Conservation (phyloP, 345 rosid genomes). For the Dovyalis caffra region DNA sequence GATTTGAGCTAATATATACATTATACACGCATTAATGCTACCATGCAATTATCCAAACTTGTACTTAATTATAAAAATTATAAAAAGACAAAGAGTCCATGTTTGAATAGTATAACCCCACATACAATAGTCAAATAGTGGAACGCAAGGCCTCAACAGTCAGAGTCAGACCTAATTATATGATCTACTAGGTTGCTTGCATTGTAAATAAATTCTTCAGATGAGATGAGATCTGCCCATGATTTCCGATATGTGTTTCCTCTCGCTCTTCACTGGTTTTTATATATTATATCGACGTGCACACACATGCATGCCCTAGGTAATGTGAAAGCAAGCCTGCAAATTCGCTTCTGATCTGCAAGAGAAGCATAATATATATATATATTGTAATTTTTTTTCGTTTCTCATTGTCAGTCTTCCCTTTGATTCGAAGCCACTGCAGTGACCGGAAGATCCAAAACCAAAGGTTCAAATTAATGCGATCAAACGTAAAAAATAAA, state of each 20-base stretch:
- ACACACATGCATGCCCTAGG: neutral
- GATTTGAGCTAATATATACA: too few relatives aligned
- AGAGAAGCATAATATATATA: neutral
- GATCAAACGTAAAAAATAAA: too few relatives aligned
- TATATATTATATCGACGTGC: neutral
- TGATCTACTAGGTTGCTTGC: slow-evolving; percentile 11
- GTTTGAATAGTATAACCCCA: neutral
- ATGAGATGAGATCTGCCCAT: slow-evolving; percentile 22
- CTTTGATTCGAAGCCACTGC: too few relatives aligned
- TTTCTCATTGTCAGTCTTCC: too few relatives aligned
- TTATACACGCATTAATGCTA: neutral
- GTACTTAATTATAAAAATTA: too few relatives aligned
- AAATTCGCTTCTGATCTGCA: neutral
- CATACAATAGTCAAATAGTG: neutral
- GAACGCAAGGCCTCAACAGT: neutral
- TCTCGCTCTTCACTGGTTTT: neutral
- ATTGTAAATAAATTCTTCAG: slow-evolving; percentile 3
- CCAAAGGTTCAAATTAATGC: too few relatives aligned
- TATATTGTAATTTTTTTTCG: too few relatives aligned
- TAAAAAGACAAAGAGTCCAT: too few relatives aligned
- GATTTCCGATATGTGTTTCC: slow-evolving; percentile 23
- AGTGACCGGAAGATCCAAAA: too few relatives aligned
- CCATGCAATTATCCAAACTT: neutral
- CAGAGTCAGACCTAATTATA: slow-evolving; percentile 17
- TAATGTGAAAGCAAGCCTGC: neutral